Percentiles rank a stretch among this genome's conserved stretches.
These are phyloP conservation scores for Carex littledalei DNA, from an alignment of 176 grass and related monocot species.

Conservation along the genomic window DNA sequence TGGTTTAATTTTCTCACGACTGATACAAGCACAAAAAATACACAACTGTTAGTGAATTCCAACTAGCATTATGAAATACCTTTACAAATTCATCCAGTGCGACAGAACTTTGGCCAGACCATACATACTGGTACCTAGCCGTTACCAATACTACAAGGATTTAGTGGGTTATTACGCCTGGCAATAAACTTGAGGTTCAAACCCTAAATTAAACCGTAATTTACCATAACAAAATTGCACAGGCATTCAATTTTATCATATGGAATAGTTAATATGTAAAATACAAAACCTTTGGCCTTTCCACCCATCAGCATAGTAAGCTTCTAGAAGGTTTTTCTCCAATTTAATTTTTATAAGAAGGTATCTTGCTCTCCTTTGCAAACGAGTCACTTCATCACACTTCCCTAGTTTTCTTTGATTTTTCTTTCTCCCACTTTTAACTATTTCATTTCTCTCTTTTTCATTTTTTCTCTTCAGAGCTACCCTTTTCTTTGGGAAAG, in stretches of 20 bases:
- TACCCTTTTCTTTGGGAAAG: constrained; percentile 34
- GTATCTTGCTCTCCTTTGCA: constrained; percentile 77
- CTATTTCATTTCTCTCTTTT: constrained; percentile 30
- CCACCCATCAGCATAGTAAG: constrained; percentile 96
- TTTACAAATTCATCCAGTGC: constrained; percentile 17
- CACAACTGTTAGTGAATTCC: constrained; percentile 25
- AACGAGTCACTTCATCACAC: constrained; percentile 60
- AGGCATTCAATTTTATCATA: neutral
- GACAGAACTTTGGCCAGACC: constrained; percentile 6
- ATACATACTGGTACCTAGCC: neutral
- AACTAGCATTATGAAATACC: constrained; percentile 3
- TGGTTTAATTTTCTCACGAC: constrained; percentile 92
- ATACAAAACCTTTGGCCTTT: constrained; percentile 73
- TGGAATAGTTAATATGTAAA: constrained; percentile 6
- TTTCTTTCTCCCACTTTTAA: constrained; percentile 38
- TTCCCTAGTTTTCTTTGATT: constrained; percentile 42
- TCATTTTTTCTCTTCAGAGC: constrained; percentile 38
- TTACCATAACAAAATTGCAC: neutral
- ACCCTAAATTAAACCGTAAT: neutral
- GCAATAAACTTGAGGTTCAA: neutral
- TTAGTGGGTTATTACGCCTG: neutral
- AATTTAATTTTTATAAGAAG: constrained; percentile 81
- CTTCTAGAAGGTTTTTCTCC: constrained; percentile 86
- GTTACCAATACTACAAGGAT: neutral
- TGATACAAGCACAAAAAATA: constrained; percentile 33